phyloP scores from a whole-genome alignment of 78 protist species.

The Dictyostelium purpureum region DNA sequence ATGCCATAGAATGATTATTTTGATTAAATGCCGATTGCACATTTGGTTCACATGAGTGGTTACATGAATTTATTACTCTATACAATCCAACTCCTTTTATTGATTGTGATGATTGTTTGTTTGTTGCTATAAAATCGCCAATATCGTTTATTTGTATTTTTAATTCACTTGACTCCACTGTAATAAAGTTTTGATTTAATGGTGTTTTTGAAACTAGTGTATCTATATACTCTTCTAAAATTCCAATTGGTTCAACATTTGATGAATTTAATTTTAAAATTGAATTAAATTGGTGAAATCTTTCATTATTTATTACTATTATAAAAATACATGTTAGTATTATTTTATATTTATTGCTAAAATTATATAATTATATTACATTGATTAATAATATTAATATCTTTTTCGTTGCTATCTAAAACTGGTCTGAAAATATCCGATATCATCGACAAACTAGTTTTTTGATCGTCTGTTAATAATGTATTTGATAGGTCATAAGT shows the following conservation, averaged over 20 bases:
- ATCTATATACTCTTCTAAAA: neutral
- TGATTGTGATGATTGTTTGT: neutral
- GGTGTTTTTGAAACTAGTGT: neutral
- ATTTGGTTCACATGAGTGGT: slow-evolving; percentile 67
- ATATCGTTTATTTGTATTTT: neutral
- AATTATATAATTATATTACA: neutral
- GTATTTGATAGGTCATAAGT: neutral
- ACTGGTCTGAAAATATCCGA: slow-evolving; percentile 1
- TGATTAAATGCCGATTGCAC: neutral
- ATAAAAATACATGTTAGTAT: neutral
- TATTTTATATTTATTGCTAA: neutral
- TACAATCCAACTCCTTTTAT: slow-evolving; percentile 35
- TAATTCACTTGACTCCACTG: neutral
- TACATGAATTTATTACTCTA: slow-evolving; percentile 20
- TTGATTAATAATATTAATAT: slow-evolving; percentile 6
- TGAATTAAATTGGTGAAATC: slow-evolving; percentile 38
- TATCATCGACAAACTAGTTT: neutral
- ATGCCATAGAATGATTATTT: neutral
- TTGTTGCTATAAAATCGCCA: neutral
- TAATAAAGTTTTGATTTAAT: neutral
- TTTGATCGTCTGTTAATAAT: neutral
- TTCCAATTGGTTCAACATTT: slow-evolving; percentile 8
- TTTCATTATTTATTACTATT: neutral
- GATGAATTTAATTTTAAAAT: slow-evolving; percentile 62
- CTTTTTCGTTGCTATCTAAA: neutral